Evolutionary conservation across 352 stramenopile genomes (phyloP), one percentile per base, ranked within the genome.

Genomic region (Phytophthora ramorum): DNA sequence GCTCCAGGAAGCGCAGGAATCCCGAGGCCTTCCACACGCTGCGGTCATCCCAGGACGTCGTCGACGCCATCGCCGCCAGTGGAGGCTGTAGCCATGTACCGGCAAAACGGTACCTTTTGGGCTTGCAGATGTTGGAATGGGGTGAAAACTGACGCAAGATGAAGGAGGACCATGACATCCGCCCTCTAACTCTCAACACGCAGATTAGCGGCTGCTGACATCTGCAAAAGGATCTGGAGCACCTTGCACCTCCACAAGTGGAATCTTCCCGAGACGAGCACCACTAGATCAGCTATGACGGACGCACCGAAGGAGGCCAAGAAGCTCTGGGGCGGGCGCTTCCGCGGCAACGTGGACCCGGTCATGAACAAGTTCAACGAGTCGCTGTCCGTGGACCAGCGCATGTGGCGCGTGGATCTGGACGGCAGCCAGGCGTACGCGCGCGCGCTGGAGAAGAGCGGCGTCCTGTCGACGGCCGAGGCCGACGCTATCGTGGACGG

Each of bases 291-390:
- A 63, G 57, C 10, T 13, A 83, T 77, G 54, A 79, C 60, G 28
- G 63, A 78, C 22, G 52, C 68, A 52, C 55, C 77, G 19, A 70
- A 62, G 38, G 76, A 80, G 46, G 78, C 83, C 54, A 92, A 92
- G 73, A 95, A 95, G 72, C 83, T 95, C 26, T 95, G 87, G 87
- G 96, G 96, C 69, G 96, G 96, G 5, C 84, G 96, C 30, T 98
- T 98, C 81, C 95, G 93, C 63, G 93, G 92, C 66, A 96, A 98
- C 67, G 96, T 98, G 78, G 96, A 99, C 71, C 94, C 94, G 6
- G 78, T 97, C 40, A 98, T 98, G 93, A 92, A 98, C 81, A 99
- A 99, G 82, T 99, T 99, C 76, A 99, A 99, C 83, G 97, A 99
- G 76, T 98, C 91, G 64, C 89, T 99, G 37, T 83, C 73, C 12